Evolutionary conservation across 331 rosid species (phyloP).

Genomic region (Pyracantha coccinea): DNA sequence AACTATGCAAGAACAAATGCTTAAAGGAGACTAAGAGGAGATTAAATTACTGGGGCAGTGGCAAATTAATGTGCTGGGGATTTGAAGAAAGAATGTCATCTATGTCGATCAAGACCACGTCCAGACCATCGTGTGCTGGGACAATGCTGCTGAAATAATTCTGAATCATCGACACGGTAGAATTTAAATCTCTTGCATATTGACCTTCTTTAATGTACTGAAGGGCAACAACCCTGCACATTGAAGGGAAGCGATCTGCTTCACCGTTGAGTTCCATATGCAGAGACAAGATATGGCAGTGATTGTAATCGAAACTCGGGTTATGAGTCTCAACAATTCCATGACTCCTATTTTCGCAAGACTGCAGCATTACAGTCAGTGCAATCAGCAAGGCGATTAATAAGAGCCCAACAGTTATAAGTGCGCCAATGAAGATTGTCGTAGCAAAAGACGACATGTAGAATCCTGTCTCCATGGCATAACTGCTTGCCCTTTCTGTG

Average conservation of each 20-base stretch:
- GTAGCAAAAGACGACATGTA: constrained; percentile 69
- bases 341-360: constrained; percentile 53
- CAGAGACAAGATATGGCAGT: constrained; percentile 46
- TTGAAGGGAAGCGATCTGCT: constrained; percentile 40
- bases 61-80: too few species aligned
- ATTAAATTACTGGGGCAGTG: constrained; percentile 28
- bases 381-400: constrained; percentile 53
- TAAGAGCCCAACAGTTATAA: constrained; percentile 50
- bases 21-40: background rate
- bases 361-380: constrained; percentile 65
- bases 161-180: constrained; percentile 37
- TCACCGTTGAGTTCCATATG: constrained; percentile 60
- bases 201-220: constrained; percentile 59
- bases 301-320: constrained; percentile 29
- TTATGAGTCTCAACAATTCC: constrained; percentile 45
- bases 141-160: constrained; percentile 34
- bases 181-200: constrained; percentile 61
- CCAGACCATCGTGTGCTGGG: constrained; percentile 34
- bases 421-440: constrained; percentile 52
- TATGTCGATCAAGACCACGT: constrained; percentile 58
- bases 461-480: constrained; percentile 58
- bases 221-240: constrained; percentile 39
- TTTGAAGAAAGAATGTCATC: constrained; percentile 48
- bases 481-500: constrained; percentile 56
- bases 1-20: background rate